Evolutionary conservation across 768 basidiomycete genomes (phyloP).

Genomic region (Amanita rimosa): DNA sequence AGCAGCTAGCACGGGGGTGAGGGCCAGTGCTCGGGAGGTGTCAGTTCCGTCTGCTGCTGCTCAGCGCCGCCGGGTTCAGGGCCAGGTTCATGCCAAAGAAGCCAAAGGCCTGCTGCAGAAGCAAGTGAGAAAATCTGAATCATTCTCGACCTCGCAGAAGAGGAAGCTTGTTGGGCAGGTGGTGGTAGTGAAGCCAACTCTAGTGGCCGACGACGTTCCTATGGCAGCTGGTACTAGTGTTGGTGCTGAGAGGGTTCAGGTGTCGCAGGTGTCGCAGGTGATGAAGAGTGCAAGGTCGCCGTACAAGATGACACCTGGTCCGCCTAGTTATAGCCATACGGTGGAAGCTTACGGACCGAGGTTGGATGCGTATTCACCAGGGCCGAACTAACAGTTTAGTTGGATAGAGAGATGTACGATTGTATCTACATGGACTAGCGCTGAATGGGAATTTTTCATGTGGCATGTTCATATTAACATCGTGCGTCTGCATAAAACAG

Average conservation of each 20-base stretch:
- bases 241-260: slow-evolving; percentile 8
- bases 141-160: not conserved
- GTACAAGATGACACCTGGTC: slow-evolving; percentile 16
- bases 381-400: not conserved
- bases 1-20: not conserved
- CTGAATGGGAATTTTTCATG: not conserved
- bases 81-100: not conserved
- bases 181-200: not conserved
- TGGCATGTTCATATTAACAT: not conserved
- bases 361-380: not conserved
- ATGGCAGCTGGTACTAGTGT: too few relatives aligned
- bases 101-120: slow-evolving; percentile 1
- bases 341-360: slow-evolving; percentile 5
- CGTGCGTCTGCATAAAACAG: not conserved
- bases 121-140: not conserved
- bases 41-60: not conserved
- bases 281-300: slow-evolving; percentile 20
- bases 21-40: not conserved
- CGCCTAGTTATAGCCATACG: slow-evolving; percentile 13
- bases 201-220: not conserved
- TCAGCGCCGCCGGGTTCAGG: slow-evolving; percentile 2
- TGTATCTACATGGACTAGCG: not conserved
- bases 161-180: not conserved
- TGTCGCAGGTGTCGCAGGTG: slow-evolving; percentile 16
- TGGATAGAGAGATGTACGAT: not conserved